Conservation (phyloP, 306 rosid genomes). For the Vigna mungo region DNA sequence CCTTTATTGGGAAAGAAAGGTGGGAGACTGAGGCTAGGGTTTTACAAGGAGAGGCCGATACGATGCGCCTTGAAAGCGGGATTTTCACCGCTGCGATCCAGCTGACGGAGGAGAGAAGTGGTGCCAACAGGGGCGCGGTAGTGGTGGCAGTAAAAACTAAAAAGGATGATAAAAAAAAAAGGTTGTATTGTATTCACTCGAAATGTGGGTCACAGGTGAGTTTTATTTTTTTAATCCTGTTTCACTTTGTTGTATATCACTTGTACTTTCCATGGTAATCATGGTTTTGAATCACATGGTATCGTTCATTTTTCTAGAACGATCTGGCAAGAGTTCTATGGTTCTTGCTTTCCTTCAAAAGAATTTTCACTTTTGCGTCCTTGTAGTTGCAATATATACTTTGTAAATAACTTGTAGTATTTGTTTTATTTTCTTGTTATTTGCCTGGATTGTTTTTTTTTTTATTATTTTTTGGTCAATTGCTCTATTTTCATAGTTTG, state of each 20-base stretch:
- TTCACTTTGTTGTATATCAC: neutral
- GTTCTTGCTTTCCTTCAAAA: conserved; percentile 39
- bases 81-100: conserved; percentile 67
- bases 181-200: neutral
- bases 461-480: too few relatives aligned
- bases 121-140: conserved; percentile 45
- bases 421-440: conserved; percentile 27
- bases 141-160: conserved; percentile 15
- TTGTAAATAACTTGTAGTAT: conserved; percentile 16
- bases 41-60: conserved; percentile 52
- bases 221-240: conserved; percentile 7
- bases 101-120: conserved; percentile 63
- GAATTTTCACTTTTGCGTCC: conserved; percentile 15
- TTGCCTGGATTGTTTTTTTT: neutral
- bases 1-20: conserved; percentile 47
- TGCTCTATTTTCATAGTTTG: too few relatives aligned
- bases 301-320: conserved; percentile 7
- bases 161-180: too few relatives aligned
- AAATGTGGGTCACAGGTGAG: conserved; percentile 89
- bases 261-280: conserved; percentile 21
- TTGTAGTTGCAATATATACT: conserved; percentile 25
- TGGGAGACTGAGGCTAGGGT: neutral
- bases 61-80: conserved; percentile 58
- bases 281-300: conserved; percentile 25
- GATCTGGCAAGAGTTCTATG: conserved; percentile 31